These are phyloP conservation scores for Lipomyces yamadae DNA, from an alignment of 805 yeast species.

Conservation along the genomic window DNA sequence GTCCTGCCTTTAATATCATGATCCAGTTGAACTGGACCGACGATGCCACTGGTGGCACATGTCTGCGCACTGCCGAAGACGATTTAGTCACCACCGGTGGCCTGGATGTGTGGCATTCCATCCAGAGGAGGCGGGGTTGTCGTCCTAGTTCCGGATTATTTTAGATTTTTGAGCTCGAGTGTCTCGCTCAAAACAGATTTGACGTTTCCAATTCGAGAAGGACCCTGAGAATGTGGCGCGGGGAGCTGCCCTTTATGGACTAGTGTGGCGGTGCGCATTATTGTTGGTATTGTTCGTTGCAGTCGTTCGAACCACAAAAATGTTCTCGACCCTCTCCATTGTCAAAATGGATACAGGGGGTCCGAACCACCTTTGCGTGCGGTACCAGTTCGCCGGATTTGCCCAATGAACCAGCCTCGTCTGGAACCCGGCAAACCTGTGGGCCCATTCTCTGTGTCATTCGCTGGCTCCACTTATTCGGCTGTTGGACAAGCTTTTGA, in stretches of 20 bases:
- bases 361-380: too few species aligned
- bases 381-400: too few species aligned
- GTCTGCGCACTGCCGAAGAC: not conserved
- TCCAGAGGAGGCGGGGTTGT: not conserved
- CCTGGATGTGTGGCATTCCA: not conserved
- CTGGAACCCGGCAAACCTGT: too few species aligned
- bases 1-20: not conserved
- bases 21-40: not conserved
- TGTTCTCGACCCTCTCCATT: not conserved
- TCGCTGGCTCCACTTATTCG: too few species aligned
- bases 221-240: constrained; percentile 1
- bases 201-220: not conserved
- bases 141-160: not conserved
- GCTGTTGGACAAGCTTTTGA: too few species aligned
- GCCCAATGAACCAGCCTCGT: too few species aligned
- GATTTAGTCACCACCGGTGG: not conserved
- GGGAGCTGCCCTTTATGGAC: not conserved
- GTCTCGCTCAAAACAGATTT: not conserved
- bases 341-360: too few species aligned
- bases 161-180: not conserved
- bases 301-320: not conserved
- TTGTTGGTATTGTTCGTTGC: too few species aligned
- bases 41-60: not conserved
- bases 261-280: not conserved
- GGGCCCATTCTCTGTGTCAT: too few species aligned